Evolutionary conservation across 306 rosid species (phyloP).

Genomic region (Prunus mongolica): DNA sequence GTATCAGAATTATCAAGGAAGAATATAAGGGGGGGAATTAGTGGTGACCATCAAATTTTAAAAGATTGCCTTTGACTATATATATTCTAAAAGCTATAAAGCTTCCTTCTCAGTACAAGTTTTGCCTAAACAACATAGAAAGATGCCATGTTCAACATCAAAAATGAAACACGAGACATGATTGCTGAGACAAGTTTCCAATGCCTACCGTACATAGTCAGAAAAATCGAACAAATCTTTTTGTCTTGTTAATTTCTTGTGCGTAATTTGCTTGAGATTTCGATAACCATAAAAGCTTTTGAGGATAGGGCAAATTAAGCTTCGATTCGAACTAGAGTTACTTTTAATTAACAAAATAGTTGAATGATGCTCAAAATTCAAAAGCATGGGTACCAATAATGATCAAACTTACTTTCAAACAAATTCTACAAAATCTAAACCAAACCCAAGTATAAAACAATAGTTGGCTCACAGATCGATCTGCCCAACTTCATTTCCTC

Average conservation of each 20-base stretch:
- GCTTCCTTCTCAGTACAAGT: not conserved
- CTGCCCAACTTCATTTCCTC: too few relatives aligned
- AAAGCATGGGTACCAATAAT: too few relatives aligned
- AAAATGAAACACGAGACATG: conserved; percentile 14
- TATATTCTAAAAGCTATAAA: not conserved
- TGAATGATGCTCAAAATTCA: too few relatives aligned
- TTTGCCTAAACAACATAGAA: not conserved
- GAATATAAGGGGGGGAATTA: not conserved
- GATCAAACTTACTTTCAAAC: too few relatives aligned
- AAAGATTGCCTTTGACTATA: not conserved
- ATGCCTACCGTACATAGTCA: conserved; percentile 18
- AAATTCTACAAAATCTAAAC: too few relatives aligned
- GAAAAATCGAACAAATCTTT: not conserved
- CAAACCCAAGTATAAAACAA: too few relatives aligned
- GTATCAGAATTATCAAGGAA: not conserved
- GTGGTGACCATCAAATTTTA: not conserved
- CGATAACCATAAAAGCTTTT: too few relatives aligned
- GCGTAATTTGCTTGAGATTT: not conserved
- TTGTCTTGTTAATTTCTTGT: not conserved
- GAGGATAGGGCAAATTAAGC: not conserved
- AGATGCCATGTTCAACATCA: conserved; percentile 26
- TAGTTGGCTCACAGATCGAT: too few relatives aligned
- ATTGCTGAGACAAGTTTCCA: conserved; percentile 14
- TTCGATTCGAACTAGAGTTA: too few relatives aligned
- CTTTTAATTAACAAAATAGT: too few relatives aligned